A percentile compares a stretch with the other conserved stretches of the same genome.
Evolutionary conservation across 2,329 filamentous ascomycete species (phyloP).

Genomic region (Neofusicoccum cordaticola): DNA sequence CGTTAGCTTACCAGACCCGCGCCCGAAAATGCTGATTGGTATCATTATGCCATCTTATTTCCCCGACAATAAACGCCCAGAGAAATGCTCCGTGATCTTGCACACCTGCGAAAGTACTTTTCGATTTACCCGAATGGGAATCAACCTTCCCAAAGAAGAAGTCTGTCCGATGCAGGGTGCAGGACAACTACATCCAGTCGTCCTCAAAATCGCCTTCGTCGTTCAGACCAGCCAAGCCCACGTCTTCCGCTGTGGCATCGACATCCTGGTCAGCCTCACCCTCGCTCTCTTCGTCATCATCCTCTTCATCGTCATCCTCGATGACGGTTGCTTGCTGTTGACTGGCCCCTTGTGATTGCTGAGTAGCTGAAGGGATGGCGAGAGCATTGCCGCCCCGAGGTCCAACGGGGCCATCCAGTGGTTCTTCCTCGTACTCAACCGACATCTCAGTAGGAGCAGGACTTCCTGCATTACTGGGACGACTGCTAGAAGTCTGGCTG

Average conservation of each 20-base stretch:
- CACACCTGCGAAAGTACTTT: neutral
- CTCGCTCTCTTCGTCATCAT: constrained; percentile 11
- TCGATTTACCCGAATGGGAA: neutral
- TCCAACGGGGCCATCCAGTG: neutral
- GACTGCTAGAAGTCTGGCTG: constrained; percentile 9
- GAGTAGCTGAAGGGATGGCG: neutral
- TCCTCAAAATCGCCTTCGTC: constrained; percentile 8
- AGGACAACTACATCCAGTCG: neutral
- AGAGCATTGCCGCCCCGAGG: neutral
- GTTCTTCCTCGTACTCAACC: constrained; percentile 7
- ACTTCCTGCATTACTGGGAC: constrained; percentile 11
- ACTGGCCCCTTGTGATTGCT: neutral
- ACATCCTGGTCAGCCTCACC: neutral
- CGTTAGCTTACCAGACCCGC: neutral
- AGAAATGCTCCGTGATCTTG: neutral
- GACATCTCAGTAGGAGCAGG: constrained; percentile 2
- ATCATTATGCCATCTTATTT: neutral
- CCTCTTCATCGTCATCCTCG: constrained; percentile 7
- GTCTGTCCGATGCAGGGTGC: neutral
- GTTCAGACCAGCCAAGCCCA: neutral
- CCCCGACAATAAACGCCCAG: neutral
- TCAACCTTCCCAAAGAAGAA: neutral
- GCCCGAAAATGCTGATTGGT: neutral
- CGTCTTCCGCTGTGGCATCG: neutral
- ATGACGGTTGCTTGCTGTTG: neutral